phyloP scores from a whole-genome alignment of 192 early-diverging fungal species.

The Coemansia sp. region DNA sequence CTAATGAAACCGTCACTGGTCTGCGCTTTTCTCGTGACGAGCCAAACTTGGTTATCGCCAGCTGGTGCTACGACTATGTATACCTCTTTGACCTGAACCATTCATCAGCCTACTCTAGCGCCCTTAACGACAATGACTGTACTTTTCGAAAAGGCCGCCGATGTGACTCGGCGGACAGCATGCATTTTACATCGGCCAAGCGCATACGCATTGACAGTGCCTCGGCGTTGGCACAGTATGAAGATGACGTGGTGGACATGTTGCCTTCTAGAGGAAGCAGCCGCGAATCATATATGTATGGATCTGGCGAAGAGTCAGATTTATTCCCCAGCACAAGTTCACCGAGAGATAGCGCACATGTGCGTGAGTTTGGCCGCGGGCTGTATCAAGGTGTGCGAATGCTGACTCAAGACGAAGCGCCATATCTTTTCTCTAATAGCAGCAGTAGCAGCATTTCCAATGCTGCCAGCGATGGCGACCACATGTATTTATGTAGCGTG shows the following conservation, averaged over 20 bases:
- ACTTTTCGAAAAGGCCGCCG: background rate
- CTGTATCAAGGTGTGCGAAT: conserved; percentile 21
- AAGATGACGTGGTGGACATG: background rate
- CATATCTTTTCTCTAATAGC: conserved; percentile 19
- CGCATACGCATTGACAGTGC: conserved; percentile 17
- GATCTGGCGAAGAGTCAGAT: no score
- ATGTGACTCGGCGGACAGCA: background rate
- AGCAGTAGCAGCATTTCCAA: background rate
- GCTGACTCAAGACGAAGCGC: conserved; percentile 20
- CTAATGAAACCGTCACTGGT: conserved; percentile 41
- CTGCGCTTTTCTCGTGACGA: conserved; percentile 42
- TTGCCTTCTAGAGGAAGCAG: background rate
- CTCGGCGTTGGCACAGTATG: background rate
- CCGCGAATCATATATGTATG: background rate
- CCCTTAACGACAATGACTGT: background rate
- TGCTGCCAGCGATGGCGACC: background rate
- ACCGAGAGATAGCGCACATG: background rate
- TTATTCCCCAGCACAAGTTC: background rate
- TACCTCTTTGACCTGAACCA: conserved; percentile 60
- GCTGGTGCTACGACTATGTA: conserved; percentile 58
- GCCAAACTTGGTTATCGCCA: conserved; percentile 54
- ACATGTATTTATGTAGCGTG: background rate
- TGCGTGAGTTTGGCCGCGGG: conserved; percentile 15
- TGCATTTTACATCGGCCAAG: conserved; percentile 7
- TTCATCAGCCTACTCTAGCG: conserved; percentile 22